These are phyloP conservation scores for Grigorovia humatica DNA, from an alignment of 805 yeast genomes.

Conservation along the genomic window DNA sequence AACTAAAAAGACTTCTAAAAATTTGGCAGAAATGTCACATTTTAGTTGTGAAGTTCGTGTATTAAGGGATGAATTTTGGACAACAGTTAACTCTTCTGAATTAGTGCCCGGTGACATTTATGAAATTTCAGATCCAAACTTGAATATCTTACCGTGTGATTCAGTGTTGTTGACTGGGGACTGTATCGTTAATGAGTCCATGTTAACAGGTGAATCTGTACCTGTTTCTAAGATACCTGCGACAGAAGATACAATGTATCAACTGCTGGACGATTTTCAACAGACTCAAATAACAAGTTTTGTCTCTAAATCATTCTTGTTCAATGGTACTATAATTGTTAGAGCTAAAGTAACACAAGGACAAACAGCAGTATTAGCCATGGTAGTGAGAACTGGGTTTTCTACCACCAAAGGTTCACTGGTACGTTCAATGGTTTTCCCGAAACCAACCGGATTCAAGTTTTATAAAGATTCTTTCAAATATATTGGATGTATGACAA, in stretches of 20 bases:
- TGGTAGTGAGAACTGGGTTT: constrained; percentile 85
- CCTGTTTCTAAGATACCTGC: constrained; percentile 83
- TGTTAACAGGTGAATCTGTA: constrained; percentile 97
- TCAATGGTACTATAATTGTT: constrained; percentile 81
- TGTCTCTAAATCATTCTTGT: constrained; percentile 68
- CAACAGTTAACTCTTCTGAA: constrained; percentile 60
- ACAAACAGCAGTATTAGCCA: constrained; percentile 58
- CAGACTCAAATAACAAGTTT: constrained; percentile 47
- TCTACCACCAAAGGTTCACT: constrained; percentile 92
- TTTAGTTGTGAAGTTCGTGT: constrained; percentile 79
- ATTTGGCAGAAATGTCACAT: constrained; percentile 64
- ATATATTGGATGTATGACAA: constrained; percentile 89
- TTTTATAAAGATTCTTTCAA: constrained; percentile 91
- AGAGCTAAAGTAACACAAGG: constrained; percentile 59
- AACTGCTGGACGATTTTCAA: constrained; percentile 45
- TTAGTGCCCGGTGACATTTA: constrained; percentile 94
- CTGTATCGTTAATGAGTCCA: constrained; percentile 92
- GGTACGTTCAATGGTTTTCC: constrained; percentile 91
- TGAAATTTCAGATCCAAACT: constrained; percentile 80
- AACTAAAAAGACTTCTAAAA: constrained; percentile 61
- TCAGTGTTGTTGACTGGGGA: constrained; percentile 82
- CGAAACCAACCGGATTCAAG: constrained; percentile 87
- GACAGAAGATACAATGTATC: constrained; percentile 46
- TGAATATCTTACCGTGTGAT: constrained; percentile 75
- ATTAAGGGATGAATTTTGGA: constrained; percentile 90